A percentile compares a stretch with the other conserved stretches of the same genome.
Evolutionary conservation across 495 filamentous ascomycete genomes (phyloP).

Genomic region (Hamigera avellanea): DNA sequence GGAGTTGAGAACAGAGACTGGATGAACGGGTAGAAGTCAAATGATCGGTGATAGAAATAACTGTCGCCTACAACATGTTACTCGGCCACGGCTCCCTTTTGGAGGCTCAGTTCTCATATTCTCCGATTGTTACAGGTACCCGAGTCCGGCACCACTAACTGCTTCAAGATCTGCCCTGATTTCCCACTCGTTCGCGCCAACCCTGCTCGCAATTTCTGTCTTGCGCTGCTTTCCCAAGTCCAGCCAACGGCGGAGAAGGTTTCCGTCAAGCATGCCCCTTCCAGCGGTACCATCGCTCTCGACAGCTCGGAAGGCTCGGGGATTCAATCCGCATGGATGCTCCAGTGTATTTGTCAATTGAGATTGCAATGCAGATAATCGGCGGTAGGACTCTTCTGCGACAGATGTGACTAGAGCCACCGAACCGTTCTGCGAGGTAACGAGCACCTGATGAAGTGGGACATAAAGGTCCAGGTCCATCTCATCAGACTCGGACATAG

Average conservation of each 20-base stretch:
- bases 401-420: constrained; percentile 69
- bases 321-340: constrained; percentile 70
- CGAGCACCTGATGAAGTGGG: constrained; percentile 47
- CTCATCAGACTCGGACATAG: constrained; percentile 21
- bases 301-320: constrained; percentile 56
- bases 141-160: constrained; percentile 47
- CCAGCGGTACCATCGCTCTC: constrained; percentile 37
- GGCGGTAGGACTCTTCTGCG: constrained; percentile 68
- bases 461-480: constrained; percentile 29
- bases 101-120: too few species aligned
- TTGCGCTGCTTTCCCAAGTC: constrained; percentile 57
- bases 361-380: constrained; percentile 67
- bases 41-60: too few species aligned
- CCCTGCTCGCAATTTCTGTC: constrained; percentile 56
- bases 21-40: too few species aligned
- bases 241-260: constrained; percentile 49
- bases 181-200: constrained; percentile 46
- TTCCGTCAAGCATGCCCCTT: constrained; percentile 53
- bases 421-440: constrained; percentile 60
- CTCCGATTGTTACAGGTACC: constrained; percentile 23
- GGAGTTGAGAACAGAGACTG: too few species aligned
- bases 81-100: too few species aligned
- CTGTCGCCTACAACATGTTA: too few species aligned
- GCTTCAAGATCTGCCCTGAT: constrained; percentile 48
- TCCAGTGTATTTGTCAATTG: constrained; percentile 68